Evolutionary conservation across 306 rosid genomes (phyloP), one percentile per base, ranked within the genome.

Genomic region (Trifolium repens): DNA sequence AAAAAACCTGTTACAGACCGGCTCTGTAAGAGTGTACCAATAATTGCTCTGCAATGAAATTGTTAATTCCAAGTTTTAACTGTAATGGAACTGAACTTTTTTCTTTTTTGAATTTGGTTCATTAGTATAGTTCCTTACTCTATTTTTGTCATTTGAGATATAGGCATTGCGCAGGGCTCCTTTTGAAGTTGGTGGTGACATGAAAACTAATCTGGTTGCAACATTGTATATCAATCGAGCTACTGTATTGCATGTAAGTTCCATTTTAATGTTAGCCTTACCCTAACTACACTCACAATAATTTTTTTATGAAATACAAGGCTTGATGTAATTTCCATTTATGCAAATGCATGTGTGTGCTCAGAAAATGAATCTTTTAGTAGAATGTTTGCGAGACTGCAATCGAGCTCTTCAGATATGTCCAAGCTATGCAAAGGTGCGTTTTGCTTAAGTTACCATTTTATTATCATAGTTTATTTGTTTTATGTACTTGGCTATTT

Each of bases 141-240:
- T 57, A 57, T 50, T 69, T 40, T 40, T 71, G 26, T 46, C 58
- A 75, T 63, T 67, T 71, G 79, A 72, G 63, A 66, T 67, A 67
- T 64, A 93, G 98, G 98, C 98, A 66, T 67, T 93, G 79, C 81
- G 89, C 64, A 78, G 76, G 79, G 93, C 98, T 65, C 97, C 98
- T 3, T 65, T 81, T 35, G 88, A 89, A 47, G 88, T 78, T 71
- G 65, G 75, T 71, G 65, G 75, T 76, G 89, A 76, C 49, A 59
- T 49, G 83, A 88, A 85, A 37, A 82, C 70, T 69, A 93, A 88
- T 85, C 79, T 88, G 78, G 86, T 85, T 78, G 86, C 93, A 27
- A 84, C 85, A 4, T 83, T 93, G 83, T 89, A 84, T 85, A 42
- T 81, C 80, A 93, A 93, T 83, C 92, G 97, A 72, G 98, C 98